Evolutionary conservation across 2,329 filamentous ascomycete genomes (phyloP).

Genomic region (Diplodia intermedia): DNA sequence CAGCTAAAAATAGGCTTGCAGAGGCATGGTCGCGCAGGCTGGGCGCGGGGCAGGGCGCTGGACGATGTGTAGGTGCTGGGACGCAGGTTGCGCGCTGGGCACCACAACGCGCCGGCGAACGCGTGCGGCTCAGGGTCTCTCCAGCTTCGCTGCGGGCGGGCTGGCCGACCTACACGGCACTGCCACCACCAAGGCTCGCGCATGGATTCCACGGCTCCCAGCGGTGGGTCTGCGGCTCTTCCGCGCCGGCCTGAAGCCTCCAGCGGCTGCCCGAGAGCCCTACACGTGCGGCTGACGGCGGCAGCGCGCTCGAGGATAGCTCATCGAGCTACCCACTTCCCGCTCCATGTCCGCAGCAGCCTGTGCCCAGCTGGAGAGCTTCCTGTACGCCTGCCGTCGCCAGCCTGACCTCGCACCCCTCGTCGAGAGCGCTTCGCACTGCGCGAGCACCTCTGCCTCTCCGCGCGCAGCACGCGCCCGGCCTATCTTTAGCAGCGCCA

Average conservation of each 20-base stretch:
- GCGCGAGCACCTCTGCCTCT: slow-evolving; percentile 1
- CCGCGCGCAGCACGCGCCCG: slow-evolving; percentile 23
- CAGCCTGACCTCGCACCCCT: slow-evolving; percentile 6
- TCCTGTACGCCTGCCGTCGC: not conserved
- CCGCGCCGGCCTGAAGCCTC: slow-evolving; percentile 16
- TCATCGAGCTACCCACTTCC: slow-evolving; percentile 17
- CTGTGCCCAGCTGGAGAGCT: not conserved
- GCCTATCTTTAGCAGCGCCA: slow-evolving; percentile 30
- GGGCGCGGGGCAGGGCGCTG: slow-evolving; percentile 22
- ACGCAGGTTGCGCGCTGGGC: not conserved
- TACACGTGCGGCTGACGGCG: slow-evolving; percentile 30
- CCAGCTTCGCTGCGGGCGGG: not conserved
- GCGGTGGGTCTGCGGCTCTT: slow-evolving; percentile 29
- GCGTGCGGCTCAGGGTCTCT: slow-evolving; percentile 1
- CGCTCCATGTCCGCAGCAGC: slow-evolving; percentile 7
- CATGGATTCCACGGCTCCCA: slow-evolving; percentile 20
- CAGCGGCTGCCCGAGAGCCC: not conserved
- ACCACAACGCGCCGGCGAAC: not conserved
- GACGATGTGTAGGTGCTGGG: not conserved
- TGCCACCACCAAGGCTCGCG: slow-evolving; percentile 23
- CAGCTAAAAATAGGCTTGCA: slow-evolving; percentile 20
- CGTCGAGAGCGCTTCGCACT: not conserved
- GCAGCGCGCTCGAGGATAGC: slow-evolving; percentile 3
- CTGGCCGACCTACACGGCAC: not conserved
- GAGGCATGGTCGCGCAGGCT: slow-evolving; percentile 6